Base-by-base conservation (phyloP, 2,329 filamentous ascomycete species). In the Alternaria longipes region DNA sequence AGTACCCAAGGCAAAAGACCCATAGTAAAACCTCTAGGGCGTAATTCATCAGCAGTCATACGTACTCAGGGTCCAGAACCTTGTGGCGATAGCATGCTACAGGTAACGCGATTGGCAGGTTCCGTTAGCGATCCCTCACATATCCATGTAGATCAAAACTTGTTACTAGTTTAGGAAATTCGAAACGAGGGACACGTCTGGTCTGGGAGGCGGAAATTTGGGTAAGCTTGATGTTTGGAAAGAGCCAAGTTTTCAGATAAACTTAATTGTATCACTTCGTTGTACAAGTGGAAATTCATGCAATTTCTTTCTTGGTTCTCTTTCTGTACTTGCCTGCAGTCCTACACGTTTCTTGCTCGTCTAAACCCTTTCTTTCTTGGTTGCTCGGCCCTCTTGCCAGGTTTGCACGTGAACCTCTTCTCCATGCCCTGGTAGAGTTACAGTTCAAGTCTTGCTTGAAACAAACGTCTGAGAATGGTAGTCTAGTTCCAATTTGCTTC, bases 141-240 rank as follows among this genome's bases (percentile, higher is more conserved):
- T 28, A 32, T 40, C 18, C 24, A 30, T 30, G 49, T 12, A 26
- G 22, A 42, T 34, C 45, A 36, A 20, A 42, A 24, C 24, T n/a
- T 14, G 26, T 32, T 54, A 34, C 47, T n/a, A 47, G 7, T 47
- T 52, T 6, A n/a, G 34, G 58, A 4, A 60, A 60, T 32, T 60
- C 58, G 54, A 52, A 41, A 30, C 58, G 54, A 51, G 44, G 11
- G 36, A 41, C 18, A 28, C 40, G 36, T 12, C 18, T 30, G 16
- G n/a, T 24, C n/a, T 34, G 28, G 28, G 8, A 36, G 45, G 30
- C 57, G 24, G n/a, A 22, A 11, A 28, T 28, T 42, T 46, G 34
- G 46, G 47, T 47, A 60, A 52, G 38, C 45, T 14, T 52, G 41
- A 47, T 32, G 14, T 26, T 22, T 20, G 26, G 44, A 44, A 20